Percentiles rank a stretch among this genome's conserved stretches.
Evolutionary conservation across 805 yeast species (phyloP).

Genomic region (Clavispora fructus): DNA sequence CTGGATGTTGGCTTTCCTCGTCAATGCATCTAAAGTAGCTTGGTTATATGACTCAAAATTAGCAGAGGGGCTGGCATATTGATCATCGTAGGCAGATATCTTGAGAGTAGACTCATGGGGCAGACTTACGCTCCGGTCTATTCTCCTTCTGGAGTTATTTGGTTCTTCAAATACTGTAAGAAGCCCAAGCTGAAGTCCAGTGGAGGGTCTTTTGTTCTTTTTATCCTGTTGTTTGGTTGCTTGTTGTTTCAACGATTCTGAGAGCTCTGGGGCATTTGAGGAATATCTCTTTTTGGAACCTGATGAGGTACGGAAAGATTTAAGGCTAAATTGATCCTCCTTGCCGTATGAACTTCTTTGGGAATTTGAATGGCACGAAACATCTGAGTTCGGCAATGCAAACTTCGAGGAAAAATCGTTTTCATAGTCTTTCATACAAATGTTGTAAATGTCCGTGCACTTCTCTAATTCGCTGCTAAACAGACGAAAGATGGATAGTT

Average conservation of each 20-base stretch:
- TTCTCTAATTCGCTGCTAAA: slow-evolving; percentile 27
- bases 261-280: background rate
- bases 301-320: slow-evolving; percentile 30
- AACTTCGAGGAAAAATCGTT: slow-evolving; percentile 10
- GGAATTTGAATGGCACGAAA: slow-evolving; percentile 14
- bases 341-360: slow-evolving; percentile 15
- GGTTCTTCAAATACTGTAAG: slow-evolving; percentile 37
- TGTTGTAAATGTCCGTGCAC: slow-evolving; percentile 26
- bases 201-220: slow-evolving; percentile 26
- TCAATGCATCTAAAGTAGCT: slow-evolving; percentile 31
- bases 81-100: slow-evolving; percentile 20
- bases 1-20: slow-evolving; percentile 15
- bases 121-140: background rate
- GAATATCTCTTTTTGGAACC: slow-evolving; percentile 24
- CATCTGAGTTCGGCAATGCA: slow-evolving; percentile 3
- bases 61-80: slow-evolving; percentile 13
- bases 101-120: background rate
- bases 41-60: slow-evolving; percentile 30
- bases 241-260: background rate
- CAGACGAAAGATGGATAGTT: slow-evolving; percentile 31
- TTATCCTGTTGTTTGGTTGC: slow-evolving; percentile 11
- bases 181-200: slow-evolving; percentile 34
- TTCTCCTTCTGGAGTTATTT: background rate
- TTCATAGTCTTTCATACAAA: slow-evolving; percentile 24
- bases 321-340: slow-evolving; percentile 17